Evolutionary conservation across 306 rosid species (phyloP), one percentile per base, ranked within the genome.

Genomic region (Malus orientalis): DNA sequence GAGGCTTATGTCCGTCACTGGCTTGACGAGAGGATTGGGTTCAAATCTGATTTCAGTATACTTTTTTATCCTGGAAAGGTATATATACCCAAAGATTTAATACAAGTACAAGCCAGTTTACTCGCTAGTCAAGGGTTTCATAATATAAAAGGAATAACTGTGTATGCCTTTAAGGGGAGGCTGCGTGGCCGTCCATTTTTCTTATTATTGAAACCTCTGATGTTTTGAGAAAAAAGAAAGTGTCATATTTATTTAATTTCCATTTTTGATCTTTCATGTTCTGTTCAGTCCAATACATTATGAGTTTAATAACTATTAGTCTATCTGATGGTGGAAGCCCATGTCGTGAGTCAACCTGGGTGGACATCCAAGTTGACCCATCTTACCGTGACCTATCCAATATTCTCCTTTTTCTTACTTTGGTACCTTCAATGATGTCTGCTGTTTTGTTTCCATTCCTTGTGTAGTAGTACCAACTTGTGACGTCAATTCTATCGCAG

Each of bases 41-140:
- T 91, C 44, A 73, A 77, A 70, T 79, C 89, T 67, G 64, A 76
- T 73, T 95, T 95, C 68, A 62, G 65, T 44, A 81, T 95, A 71
- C 81, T 62, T 61, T 92, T 95, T 85, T 95, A 95, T 75, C 91
- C 98, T 13, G 96, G 81, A 77, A 92, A 84, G 97, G 97, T 95
- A 77, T 78, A 71, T 66, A 29, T 65, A 65, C 18, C 70, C 73
- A 60, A 61, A 4, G 13, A 42, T 77, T 87, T 80, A 33, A 59
- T 32, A 15, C 71, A 77, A 71, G 18, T 22, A 40, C 74, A 19
- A 66, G 65, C 19, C 58, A 11, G 27, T 67, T 36, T 67, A 38
- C 20, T 6, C 11, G 10, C n/a, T 78, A 38, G 57, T 30, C 33
- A 63, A 47, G 54, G 13, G 40, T 59, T 58, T 38, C 22, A 32